phyloP scores from a whole-genome alignment of 2,329 filamentous ascomycete genomes.

The Plenodomus biglobosus region DNA sequence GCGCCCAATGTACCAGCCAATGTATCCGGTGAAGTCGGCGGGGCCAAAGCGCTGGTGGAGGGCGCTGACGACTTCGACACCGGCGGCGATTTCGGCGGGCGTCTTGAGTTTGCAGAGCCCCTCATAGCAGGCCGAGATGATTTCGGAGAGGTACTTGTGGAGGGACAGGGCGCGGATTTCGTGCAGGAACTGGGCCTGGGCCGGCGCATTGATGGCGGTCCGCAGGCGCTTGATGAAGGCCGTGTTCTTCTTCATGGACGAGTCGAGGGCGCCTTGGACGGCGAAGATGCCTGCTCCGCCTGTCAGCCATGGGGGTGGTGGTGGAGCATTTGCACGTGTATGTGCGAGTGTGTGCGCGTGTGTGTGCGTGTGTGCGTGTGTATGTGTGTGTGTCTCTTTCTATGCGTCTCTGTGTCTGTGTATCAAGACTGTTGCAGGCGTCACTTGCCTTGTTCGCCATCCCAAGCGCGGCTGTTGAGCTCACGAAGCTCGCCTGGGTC shows the following conservation, averaged over 20 bases:
- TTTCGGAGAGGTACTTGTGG: conserved; percentile 95
- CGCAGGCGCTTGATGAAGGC: conserved; percentile 96
- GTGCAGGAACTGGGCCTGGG: conserved; percentile 79
- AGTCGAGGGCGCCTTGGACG: conserved; percentile 80
- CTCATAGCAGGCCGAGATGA: conserved; percentile 93
- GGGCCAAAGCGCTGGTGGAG: conserved; percentile 93
- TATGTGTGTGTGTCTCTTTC: too few species aligned
- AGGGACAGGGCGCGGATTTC: conserved; percentile 89
- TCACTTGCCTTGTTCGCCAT: conserved; percentile 75
- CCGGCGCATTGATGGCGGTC: conserved; percentile 79
- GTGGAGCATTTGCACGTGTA: too few species aligned
- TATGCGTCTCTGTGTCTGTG: background rate
- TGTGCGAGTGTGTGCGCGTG: too few species aligned
- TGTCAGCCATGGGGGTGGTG: too few species aligned
- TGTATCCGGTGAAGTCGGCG: conserved; percentile 82
- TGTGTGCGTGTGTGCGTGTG: too few species aligned
- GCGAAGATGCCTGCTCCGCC: conserved; percentile 68
- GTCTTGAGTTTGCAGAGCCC: conserved; percentile 89
- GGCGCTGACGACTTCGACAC: conserved; percentile 91
- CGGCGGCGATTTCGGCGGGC: conserved; percentile 86
- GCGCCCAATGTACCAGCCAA: conserved; percentile 90
- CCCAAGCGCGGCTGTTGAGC: conserved; percentile 85
- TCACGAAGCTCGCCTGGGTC: conserved; percentile 82
- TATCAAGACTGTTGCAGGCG: background rate
- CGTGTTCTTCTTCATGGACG: conserved; percentile 96